phyloP scores from a whole-genome alignment of 2,329 filamentous ascomycete genomes.

The Hymenoscyphus fraxineus region DNA sequence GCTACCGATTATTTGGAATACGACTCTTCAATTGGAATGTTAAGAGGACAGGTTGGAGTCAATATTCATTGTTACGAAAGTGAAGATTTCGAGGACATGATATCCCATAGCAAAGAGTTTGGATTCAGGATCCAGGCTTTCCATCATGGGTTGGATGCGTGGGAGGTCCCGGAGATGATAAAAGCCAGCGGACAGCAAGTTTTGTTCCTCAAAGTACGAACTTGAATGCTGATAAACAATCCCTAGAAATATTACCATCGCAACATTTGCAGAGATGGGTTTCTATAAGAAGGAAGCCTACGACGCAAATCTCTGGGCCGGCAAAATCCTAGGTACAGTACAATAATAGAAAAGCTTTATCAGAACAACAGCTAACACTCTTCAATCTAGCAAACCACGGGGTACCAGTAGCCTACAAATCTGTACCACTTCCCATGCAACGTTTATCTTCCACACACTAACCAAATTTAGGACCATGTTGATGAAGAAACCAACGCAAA shows the following conservation, averaged over 20 bases:
- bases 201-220: neutral
- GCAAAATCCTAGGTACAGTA: slow-evolving; percentile 31
- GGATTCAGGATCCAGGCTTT: slow-evolving; percentile 41
- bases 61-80: slow-evolving; percentile 45
- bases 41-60: slow-evolving; percentile 41
- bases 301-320: slow-evolving; percentile 39
- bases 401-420: slow-evolving; percentile 43
- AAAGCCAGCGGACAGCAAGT: slow-evolving; percentile 38
- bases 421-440: slow-evolving; percentile 24
- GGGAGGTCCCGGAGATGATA: slow-evolving; percentile 41
- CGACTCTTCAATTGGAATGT: slow-evolving; percentile 40
- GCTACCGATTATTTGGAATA: slow-evolving; percentile 38
- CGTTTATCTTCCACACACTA: neutral
- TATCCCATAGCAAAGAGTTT: slow-evolving; percentile 42
- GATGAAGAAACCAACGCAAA: slow-evolving; percentile 38
- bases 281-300: slow-evolving; percentile 44
- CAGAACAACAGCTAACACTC: too few relatives aligned
- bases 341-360: too few relatives aligned
- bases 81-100: slow-evolving; percentile 43
- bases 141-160: slow-evolving; percentile 41
- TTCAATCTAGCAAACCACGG: slow-evolving; percentile 36
- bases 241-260: slow-evolving; percentile 40
- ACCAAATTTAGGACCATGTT: slow-evolving; percentile 35
- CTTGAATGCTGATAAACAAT: neutral
- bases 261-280: slow-evolving; percentile 41